Evolutionary conservation across 495 filamentous ascomycete genomes (phyloP).

Genomic region (Daldinia childiae): DNA sequence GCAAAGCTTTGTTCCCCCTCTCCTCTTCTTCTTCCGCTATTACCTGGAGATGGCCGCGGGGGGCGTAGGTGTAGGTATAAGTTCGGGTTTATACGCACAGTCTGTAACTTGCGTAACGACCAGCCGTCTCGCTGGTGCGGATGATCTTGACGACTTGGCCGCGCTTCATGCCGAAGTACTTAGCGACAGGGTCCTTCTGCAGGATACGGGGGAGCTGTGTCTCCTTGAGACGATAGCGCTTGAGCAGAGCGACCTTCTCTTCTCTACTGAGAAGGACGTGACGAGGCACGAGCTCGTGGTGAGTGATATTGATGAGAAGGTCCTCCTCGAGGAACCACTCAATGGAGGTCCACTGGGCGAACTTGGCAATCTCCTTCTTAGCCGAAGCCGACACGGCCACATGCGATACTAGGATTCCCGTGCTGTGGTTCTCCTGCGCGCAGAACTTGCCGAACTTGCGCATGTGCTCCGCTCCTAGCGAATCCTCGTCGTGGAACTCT

Average conservation of each 20-base stretch:
- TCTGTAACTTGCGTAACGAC: constrained; percentile 78
- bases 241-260: constrained; percentile 84
- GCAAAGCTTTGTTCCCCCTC: constrained; percentile 3
- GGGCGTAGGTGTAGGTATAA: background rate
- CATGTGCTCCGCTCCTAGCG: constrained; percentile 90
- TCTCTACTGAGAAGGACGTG: constrained; percentile 89
- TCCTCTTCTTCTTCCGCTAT: background rate
- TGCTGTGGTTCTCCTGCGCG: constrained; percentile 78
- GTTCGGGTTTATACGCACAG: constrained; percentile 57
- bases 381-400: constrained; percentile 85
- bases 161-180: constrained; percentile 88
- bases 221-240: constrained; percentile 95
- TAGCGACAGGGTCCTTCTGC: constrained; percentile 87
- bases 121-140: constrained; percentile 78
- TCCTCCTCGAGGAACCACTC: constrained; percentile 97
- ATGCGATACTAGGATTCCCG: constrained; percentile 86
- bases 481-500: constrained; percentile 79
- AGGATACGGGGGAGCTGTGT: constrained; percentile 94
- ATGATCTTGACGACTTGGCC: constrained; percentile 99
- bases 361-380: constrained; percentile 79
- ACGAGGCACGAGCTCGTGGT: constrained; percentile 95
- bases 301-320: constrained; percentile 96
- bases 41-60: background rate
- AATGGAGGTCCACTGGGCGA: constrained; percentile 75
- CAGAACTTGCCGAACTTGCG: constrained; percentile 86